Evolutionary conservation across 2,329 filamentous ascomycete genomes (phyloP), one percentile per base, ranked within the genome.

Genomic region (Penicillium brevicompactum): DNA sequence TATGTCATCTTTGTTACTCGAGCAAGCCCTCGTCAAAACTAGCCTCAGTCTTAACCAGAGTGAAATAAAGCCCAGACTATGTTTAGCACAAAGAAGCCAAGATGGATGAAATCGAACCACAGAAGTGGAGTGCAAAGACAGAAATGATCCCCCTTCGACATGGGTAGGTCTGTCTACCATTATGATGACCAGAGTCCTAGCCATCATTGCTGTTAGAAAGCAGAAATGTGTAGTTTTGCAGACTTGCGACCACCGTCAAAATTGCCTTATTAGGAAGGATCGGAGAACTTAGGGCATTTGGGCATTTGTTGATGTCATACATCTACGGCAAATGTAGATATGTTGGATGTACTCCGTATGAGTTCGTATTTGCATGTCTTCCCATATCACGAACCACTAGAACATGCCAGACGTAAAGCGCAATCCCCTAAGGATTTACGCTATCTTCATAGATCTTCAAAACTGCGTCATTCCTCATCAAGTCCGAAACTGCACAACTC

Each of bases 301-400:
- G 31, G 31, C 9, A 34, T 34, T 34, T 5, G 7, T 11, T 34
- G 31, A 11, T 34, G 22, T 24, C 22, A 30, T 22, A 27, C 11
- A 30, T 4, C 4, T 41, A 18, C 5, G 21, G 24, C 41, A 32
- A 41, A 41, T 10, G 46, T 43, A 50, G 38, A 41, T n/a, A 41
- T 13, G 38, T 46, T 53, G 51, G 50, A 57, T 58, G 40, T 40
- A 18, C 18, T 18, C 18, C 18, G 18, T 18, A 62, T 63, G 58
- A 63, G 43, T 53, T 63, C 57, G 57, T 62, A 62, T 59, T 59
- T 63, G 62, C 58, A 64, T 61, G 48, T 62, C 57, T 21, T 34
- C 42, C 56, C 54, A 30, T 60, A 42, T 41, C 53, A 49, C 49
- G 44, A 57, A 55, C 46, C 45, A 51, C 53, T 46, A 57, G 44